Evolutionary conservation across 352 stramenopile species (phyloP), one percentile per base, ranked within the genome.

Genomic region (Pythium insidiosum): DNA sequence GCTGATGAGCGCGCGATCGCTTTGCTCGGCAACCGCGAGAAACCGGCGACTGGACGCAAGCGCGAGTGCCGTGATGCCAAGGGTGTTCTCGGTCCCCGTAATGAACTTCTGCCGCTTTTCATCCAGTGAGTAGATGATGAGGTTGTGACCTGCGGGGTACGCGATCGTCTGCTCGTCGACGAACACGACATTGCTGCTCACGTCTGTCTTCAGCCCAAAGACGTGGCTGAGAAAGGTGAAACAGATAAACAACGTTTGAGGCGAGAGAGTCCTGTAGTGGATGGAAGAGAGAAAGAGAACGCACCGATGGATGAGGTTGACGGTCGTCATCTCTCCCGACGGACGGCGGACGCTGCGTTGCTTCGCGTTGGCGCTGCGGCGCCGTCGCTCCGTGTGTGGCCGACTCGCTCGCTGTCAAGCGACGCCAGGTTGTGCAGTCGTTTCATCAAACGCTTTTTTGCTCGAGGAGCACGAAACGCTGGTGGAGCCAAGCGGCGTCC

Each of bases 31-130:
- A n/a, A n/a, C n/a, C n/a, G n/a, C n/a, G 30, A 94, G 55, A 44
- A 94, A 93, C 11, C 76, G 73, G 10, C 73, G 61, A 23, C 66
- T 88, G 6, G 84, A 65, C 23, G 86, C 83, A 29, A 88, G 57
- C 11, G 78, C 72, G 4, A 82, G 57, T 2, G 73, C 61, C 7
- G 78, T 84, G 56, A 88, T 78, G 31, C 78, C 78, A 20, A 73
- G 61, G 11, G 78, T 88, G 47, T 73, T 74, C 44, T 91, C 78
- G 0, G 73, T 86, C 22, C 61, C 73, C n/a, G 77, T 57, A 48
- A 93, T 86, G 48, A 95, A 92, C 57, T 94, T 88, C 50, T 97
- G 89, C 5, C 82, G 73, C 57, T 96, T 94, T 50, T 94, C 90
- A 47, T 97, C 85, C 24, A 94, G 61, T 21, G 78, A 85, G 52